These are phyloP conservation scores for Venturia effusa DNA, from an alignment of 2,329 filamentous ascomycete species.

Conservation along the genomic window DNA sequence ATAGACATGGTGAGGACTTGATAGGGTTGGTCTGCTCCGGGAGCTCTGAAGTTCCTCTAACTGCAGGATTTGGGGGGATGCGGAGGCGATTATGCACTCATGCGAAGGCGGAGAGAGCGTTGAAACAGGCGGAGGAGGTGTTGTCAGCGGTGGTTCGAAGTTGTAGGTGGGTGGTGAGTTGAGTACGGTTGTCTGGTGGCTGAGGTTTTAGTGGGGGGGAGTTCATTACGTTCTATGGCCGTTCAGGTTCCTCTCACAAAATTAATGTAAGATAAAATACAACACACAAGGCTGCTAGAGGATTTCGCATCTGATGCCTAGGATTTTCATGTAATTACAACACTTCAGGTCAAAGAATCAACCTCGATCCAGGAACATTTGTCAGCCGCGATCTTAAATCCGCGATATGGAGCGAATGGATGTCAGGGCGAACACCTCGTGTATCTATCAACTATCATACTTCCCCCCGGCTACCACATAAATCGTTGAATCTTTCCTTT, in stretches of 20 bases:
- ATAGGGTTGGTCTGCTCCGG: neutral
- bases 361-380: neutral
- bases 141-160: neutral
- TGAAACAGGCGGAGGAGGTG: neutral
- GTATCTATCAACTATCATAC: neutral
- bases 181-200: neutral
- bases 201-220: neutral
- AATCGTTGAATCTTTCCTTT: constrained; percentile 58
- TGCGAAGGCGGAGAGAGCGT: neutral
- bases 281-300: neutral
- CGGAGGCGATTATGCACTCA: neutral
- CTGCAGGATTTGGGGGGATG: neutral
- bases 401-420: neutral
- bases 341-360: neutral
- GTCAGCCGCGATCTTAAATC: neutral
- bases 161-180: neutral
- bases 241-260: neutral
- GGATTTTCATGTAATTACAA: neutral
- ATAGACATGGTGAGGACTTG: constrained; percentile 10
- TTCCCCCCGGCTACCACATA: constrained; percentile 54
- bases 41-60: neutral
- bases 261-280: too few species aligned
- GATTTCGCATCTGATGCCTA: neutral
- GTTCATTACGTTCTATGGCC: neutral
- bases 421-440: neutral